Evolutionary conservation across 768 basidiomycete genomes (phyloP).

Genomic region (Leccinum aurantiacum): DNA sequence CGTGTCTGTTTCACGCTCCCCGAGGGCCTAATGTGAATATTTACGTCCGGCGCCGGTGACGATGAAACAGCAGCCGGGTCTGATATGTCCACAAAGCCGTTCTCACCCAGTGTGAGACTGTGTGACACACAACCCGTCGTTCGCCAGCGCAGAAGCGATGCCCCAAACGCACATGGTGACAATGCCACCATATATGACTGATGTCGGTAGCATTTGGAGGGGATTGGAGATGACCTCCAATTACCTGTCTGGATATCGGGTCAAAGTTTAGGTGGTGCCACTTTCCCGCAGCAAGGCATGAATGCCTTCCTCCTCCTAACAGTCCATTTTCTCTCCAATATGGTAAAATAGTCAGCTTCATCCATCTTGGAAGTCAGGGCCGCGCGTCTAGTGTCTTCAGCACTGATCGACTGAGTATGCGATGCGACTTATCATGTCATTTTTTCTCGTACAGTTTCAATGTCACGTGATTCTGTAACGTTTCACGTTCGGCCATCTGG

Average conservation of each 20-base stretch:
- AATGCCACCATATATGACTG: conserved; percentile 19
- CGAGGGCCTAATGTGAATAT: conserved; percentile 54
- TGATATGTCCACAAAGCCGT: conserved; percentile 44
- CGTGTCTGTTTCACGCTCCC: conserved; percentile 59
- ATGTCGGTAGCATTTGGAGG: conserved; percentile 70
- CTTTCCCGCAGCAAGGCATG: too few relatives aligned
- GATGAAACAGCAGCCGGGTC: conserved; percentile 41
- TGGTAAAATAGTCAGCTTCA: conserved; percentile 47
- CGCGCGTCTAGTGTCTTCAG: conserved; percentile 14
- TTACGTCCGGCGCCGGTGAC: conserved; percentile 49
- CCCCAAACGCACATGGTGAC: conserved; percentile 34
- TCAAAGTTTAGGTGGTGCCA: conserved; percentile 48
- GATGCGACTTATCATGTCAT: too few relatives aligned
- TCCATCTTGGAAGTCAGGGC: not conserved
- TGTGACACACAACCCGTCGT: conserved; percentile 47
- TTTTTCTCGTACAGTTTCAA: too few relatives aligned
- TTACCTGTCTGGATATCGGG: conserved; percentile 86
- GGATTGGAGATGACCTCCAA: conserved; percentile 73
- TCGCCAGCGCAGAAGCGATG: conserved; percentile 34
- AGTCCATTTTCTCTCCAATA: conserved; percentile 71
- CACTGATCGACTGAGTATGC: too few relatives aligned
- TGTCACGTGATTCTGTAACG: too few relatives aligned
- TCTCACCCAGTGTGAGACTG: conserved; percentile 16
- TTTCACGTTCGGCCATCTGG: too few relatives aligned
- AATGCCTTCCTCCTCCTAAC: conserved; percentile 45